Percentiles rank a stretch among this genome's conserved stretches.
Conservation (phyloP, 306 rosid species). For the Inga laurina region DNA sequence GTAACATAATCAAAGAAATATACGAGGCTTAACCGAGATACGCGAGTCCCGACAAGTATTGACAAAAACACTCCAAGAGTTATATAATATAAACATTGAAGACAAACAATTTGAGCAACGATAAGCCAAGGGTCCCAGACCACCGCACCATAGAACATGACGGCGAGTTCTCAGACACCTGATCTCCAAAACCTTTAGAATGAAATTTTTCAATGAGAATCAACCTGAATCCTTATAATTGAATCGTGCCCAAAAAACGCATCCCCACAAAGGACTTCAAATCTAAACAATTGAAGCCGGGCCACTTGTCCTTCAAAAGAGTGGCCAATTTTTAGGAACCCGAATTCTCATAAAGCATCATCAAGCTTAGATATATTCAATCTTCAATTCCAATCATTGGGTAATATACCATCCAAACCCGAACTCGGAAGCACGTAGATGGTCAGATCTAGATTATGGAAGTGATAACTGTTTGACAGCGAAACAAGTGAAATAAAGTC, state of each 20-base stretch:
- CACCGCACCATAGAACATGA: constrained; percentile 78
- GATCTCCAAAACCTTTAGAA: constrained; percentile 18
- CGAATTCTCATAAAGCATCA: constrained; percentile 7
- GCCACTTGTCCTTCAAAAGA: neutral
- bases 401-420: neutral
- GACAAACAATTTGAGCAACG: constrained; percentile 71
- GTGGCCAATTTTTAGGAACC: constrained; percentile 7
- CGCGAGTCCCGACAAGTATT: constrained; percentile 67
- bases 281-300: neutral
- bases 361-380: neutral
- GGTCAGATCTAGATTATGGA: constrained; percentile 40
- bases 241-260: neutral
- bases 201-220: neutral
- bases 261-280: neutral
- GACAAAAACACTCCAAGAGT: constrained; percentile 65
- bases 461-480: neutral
- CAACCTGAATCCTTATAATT: constrained; percentile 5
- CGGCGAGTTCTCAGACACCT: constrained; percentile 31
- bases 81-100: constrained; percentile 75
- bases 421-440: constrained; percentile 3
- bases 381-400: neutral
- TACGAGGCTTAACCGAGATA: constrained; percentile 71
- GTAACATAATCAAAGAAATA: constrained; percentile 80
- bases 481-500: neutral
- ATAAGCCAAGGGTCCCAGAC: constrained; percentile 88